Evolutionary conservation across 164 flowering plant species (phyloP).

Genomic region (Vitis rotundifolia): DNA sequence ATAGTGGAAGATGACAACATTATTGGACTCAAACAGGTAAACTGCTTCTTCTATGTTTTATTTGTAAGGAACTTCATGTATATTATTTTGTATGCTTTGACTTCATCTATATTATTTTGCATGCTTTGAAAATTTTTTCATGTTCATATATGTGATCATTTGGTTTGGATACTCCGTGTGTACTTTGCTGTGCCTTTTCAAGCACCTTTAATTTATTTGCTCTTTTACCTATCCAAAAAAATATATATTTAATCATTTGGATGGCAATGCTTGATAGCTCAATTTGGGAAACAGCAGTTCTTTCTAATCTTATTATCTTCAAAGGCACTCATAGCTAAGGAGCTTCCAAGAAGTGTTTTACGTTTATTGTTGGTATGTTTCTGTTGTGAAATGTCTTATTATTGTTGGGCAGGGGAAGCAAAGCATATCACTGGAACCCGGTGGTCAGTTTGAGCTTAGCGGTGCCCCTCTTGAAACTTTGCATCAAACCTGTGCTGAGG

Average conservation of each 20-base stretch:
- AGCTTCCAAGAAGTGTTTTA: not conserved
- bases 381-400: not conserved
- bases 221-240: too few species aligned
- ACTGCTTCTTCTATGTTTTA: not conserved
- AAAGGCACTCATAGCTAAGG: too few species aligned
- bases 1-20: constrained; percentile 92
- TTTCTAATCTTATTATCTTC: not conserved
- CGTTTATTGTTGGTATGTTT: constrained; percentile 1
- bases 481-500: constrained; percentile 99
- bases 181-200: too few species aligned
- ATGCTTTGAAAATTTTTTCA: too few species aligned
- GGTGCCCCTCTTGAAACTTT: constrained; percentile 99
- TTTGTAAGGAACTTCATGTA: too few species aligned
- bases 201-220: too few species aligned
- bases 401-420: constrained; percentile 75
- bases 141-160: too few species aligned
- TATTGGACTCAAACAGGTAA: constrained; percentile 95
- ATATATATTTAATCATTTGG: not conserved
- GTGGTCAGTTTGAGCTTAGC: constrained; percentile 99
- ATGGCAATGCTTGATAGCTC: not conserved
- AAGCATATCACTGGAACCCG: constrained; percentile 98
- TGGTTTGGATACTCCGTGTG: too few species aligned
- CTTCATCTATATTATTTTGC: too few species aligned
- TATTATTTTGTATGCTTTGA: too few species aligned
- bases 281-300: not conserved